phyloP scores from a whole-genome alignment of 257 asterid species.

The Sherardia arvensis region DNA sequence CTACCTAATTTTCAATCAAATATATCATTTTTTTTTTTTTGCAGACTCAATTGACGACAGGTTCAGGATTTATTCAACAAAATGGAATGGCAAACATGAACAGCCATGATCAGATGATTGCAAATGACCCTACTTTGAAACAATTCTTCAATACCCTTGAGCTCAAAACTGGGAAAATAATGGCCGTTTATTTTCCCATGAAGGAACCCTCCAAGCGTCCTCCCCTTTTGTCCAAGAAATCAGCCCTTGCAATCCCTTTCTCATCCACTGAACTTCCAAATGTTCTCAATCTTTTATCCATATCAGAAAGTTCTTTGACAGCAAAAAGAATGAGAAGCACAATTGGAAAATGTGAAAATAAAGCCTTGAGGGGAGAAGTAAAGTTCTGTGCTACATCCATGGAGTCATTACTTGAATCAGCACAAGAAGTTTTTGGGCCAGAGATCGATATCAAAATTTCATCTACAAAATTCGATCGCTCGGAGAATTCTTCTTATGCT shows the following conservation, averaged over 20 bases:
- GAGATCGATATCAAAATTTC: constrained; percentile 25
- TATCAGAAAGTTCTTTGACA: constrained; percentile 44
- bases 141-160: constrained; percentile 12
- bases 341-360: constrained; percentile 58
- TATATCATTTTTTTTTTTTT: too few relatives aligned
- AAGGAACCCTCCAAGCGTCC: constrained; percentile 1
- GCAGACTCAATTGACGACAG: neutral
- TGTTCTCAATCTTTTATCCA: constrained; percentile 41
- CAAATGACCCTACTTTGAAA: constrained; percentile 9
- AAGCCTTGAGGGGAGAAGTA: constrained; percentile 55
- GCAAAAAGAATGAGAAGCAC: constrained; percentile 57
- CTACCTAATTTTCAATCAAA: too few relatives aligned
- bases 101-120: neutral
- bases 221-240: constrained; percentile 13
- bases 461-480: constrained; percentile 27
- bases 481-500: too few relatives aligned
- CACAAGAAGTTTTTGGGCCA: constrained; percentile 25
- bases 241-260: constrained; percentile 18
- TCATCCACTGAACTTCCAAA: constrained; percentile 18
- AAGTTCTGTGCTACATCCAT: constrained; percentile 74
- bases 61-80: too few relatives aligned
- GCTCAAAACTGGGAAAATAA: constrained; percentile 10
- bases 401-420: constrained; percentile 56
- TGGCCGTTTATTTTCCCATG: constrained; percentile 16
- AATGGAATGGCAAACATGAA: too few relatives aligned